These are phyloP conservation scores for Zoysia matrella DNA, from an alignment of 202 grass and related monocot species.

Conservation along the genomic window DNA sequence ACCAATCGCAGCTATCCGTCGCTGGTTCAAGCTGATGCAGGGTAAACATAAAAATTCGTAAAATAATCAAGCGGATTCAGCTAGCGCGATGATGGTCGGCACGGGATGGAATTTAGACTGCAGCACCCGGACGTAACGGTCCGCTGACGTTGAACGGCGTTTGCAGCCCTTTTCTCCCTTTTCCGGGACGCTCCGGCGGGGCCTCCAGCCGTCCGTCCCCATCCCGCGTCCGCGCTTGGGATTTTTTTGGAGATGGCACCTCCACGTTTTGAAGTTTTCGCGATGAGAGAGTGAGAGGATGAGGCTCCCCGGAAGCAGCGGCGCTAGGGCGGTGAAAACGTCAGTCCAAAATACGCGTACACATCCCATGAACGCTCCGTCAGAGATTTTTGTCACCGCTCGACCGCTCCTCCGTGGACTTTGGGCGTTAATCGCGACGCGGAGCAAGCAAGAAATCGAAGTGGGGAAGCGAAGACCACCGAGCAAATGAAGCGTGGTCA, in stretches of 20 bases:
- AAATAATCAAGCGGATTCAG: background rate
- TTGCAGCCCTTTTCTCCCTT: background rate
- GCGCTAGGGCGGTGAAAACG: no score
- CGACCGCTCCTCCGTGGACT: no score
- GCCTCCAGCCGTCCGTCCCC: background rate
- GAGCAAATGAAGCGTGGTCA: no score
- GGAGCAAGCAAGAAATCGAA: no score
- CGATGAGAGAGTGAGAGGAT: no score
- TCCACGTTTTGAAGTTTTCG: background rate
- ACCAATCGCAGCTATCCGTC: background rate
- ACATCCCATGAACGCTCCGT: no score
- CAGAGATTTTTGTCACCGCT: no score
- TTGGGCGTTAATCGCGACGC: no score
- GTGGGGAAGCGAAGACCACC: no score
- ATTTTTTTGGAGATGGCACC: background rate
- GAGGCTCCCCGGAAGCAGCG: background rate
- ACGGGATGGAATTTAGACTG: background rate
- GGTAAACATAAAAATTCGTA: background rate
- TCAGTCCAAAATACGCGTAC: no score
- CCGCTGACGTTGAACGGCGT: constrained; percentile 21
- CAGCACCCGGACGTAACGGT: constrained; percentile 11
- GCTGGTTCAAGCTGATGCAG: no score
- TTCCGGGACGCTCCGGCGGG: background rate
- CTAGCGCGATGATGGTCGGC: background rate
- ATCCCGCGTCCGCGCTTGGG: background rate